Conservation (phyloP, 1,284 basidiomycete species). For the Porodaedalea pini region DNA sequence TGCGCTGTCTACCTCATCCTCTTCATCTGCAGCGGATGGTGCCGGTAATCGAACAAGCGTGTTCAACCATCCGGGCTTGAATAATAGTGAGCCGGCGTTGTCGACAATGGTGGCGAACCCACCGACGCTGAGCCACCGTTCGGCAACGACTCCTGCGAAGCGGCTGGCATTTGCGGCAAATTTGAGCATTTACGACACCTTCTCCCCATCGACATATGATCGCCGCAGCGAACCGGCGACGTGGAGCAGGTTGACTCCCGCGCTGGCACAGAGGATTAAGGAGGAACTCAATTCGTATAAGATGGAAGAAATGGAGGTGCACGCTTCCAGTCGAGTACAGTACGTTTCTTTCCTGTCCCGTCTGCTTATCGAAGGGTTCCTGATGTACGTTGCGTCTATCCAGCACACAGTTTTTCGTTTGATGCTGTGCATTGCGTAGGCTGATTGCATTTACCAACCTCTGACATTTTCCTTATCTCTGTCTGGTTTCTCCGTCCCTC, state of each 20-base stretch:
- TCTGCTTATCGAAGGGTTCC: conserved; percentile 1
- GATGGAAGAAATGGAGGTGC: conserved; percentile 98
- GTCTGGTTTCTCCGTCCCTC: neutral
- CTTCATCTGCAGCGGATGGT: neutral
- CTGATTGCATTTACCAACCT: neutral
- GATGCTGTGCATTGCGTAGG: conserved; percentile 23
- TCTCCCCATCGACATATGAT: conserved; percentile 88
- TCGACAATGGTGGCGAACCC: conserved; percentile 49
- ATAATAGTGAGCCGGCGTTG: conserved; percentile 86
- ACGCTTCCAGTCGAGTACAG: conserved; percentile 84
- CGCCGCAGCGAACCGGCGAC: conserved; percentile 93
- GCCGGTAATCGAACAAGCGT: neutral
- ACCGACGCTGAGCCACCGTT: conserved; percentile 56
- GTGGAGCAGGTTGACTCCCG: conserved; percentile 93
- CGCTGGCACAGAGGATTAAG: conserved; percentile 93
- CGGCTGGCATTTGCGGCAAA: conserved; percentile 86
- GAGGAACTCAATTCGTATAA: conserved; percentile 95
- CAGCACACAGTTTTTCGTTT: conserved; percentile 61
- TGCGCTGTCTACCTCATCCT: neutral
- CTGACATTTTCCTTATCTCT: neutral
- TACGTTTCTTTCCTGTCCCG: conserved; percentile 40
- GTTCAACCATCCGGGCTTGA: conserved; percentile 63
- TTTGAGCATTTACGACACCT: conserved; percentile 93
- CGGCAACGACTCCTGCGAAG: conserved; percentile 66
- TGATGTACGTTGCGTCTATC: conserved; percentile 10